Conservation (phyloP, 257 asterid genomes). For the Sherardia arvensis region DNA sequence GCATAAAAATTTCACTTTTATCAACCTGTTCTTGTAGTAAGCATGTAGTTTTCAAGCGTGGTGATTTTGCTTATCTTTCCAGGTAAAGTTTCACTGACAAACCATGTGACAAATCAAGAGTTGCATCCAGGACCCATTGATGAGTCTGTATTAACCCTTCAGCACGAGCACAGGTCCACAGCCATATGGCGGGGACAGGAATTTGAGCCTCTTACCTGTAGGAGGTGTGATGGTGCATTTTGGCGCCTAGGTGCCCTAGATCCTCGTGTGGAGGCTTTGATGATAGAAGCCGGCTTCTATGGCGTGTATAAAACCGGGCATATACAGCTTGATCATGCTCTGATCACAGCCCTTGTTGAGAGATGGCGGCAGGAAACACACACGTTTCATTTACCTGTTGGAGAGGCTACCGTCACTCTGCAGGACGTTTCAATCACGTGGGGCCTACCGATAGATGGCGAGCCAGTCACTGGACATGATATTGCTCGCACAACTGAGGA, state of each 20-base stretch:
- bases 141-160: constrained; percentile 55
- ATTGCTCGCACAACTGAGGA: constrained; percentile 67
- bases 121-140: constrained; percentile 76
- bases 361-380: constrained; percentile 87
- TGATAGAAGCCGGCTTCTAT: constrained; percentile 67
- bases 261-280: constrained; percentile 53
- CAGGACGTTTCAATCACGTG: constrained; percentile 66
- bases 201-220: constrained; percentile 67
- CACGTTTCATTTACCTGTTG: constrained; percentile 71
- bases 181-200: constrained; percentile 69
- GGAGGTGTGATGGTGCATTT: constrained; percentile 76
- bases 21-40: background rate
- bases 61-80: background rate
- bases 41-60: background rate
- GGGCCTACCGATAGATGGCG: constrained; percentile 75
- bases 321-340: constrained; percentile 69
- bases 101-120: constrained; percentile 11
- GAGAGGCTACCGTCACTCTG: constrained; percentile 63
- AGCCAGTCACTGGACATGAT: constrained; percentile 65
- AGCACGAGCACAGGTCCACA: constrained; percentile 68
- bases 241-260: constrained; percentile 70
- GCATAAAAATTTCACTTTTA: background rate
- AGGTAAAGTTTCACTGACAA: constrained; percentile 12
- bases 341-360: constrained; percentile 68
- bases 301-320: constrained; percentile 81